Conservation (phyloP, 192 early-diverging fungal genomes). For the Pilobolus umbonatus region DNA sequence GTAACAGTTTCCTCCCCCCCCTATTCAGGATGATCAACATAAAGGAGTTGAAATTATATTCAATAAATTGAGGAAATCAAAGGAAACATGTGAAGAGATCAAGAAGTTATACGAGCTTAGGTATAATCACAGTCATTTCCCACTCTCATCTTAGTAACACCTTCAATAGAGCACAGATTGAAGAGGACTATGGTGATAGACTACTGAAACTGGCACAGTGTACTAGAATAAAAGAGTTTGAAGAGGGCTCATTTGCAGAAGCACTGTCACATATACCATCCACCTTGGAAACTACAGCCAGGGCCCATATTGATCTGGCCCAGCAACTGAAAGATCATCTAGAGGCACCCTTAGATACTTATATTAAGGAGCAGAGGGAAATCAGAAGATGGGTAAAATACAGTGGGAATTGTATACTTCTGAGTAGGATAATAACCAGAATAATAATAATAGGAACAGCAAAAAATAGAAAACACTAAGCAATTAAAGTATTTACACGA, state of each 20-base stretch:
- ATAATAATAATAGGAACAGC: conserved; percentile 7
- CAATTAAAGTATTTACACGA: conserved; percentile 15
- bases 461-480: conserved; percentile 16
- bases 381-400: conserved; percentile 46
- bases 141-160: neutral
- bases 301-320: conserved; percentile 62
- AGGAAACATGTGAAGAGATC: conserved; percentile 66
- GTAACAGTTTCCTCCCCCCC: no score
- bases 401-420: neutral
- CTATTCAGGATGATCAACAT: conserved; percentile 54
- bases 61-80: conserved; percentile 60
- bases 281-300: conserved; percentile 61
- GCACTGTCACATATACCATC: conserved; percentile 52
- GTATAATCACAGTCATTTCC: conserved; percentile 20
- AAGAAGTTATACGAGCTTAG: conserved; percentile 52
- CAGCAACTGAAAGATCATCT: conserved; percentile 63
- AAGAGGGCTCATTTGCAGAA: conserved; percentile 47
- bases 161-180: conserved; percentile 51
- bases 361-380: conserved; percentile 61
- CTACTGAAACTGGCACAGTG: conserved; percentile 39
- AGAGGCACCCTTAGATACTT: conserved; percentile 50
- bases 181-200: conserved; percentile 69
- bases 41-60: conserved; percentile 60
- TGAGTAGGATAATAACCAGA: neutral
- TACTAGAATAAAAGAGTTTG: conserved; percentile 10